Evolutionary conservation across 192 early-diverging fungal genomes (phyloP), one percentile per base, ranked within the genome.

Genomic region (Backusella australiensis): DNA sequence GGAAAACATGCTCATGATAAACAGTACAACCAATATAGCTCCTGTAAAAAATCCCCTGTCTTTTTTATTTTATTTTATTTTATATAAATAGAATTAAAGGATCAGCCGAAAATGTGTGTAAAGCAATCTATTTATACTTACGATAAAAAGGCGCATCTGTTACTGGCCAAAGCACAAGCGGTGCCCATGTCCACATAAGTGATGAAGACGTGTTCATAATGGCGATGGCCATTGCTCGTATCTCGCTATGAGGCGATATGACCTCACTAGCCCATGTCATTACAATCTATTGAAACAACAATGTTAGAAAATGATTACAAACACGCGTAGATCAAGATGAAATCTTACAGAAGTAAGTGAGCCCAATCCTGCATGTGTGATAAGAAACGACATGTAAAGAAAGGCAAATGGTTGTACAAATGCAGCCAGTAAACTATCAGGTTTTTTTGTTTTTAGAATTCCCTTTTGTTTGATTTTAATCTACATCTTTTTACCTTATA

Each of bases 241-340:
- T 41, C 46, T 83, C 82, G 3, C 66, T 67, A 68, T 74, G 77
- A 6, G 71, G 42, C 1, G 71, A 69, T 7, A 83, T 76, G 26
- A 77, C 74, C 34, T 83, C 82, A 41, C 71, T 83, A 21, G 78
- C 75, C 78, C 78, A 83, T 41, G 82, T 83, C 82, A 83, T 83
- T 0, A 83, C 73, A 36, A 83, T 71, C 82, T 83, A 59, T 6
- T 15, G 4, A 12, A 7, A 32, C 34, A 36, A 21, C 3, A 56
- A 26, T 3, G 7, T 49, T 49, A 59, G 53, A 26, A 3, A 32
- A 23, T 8, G 29, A 36, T 1, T 8, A 12, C 21, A 4, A 69
- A n/a, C 4, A 44, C 6, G 9, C 21, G 34, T 34, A 36, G 0
- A 63, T 12, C 4, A n/a, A 53, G 23, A 17, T n/a, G 17, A 34